Evolutionary conservation across 2,329 filamentous ascomycete genomes (phyloP).

Genomic region (Epichloe glyceriae): DNA sequence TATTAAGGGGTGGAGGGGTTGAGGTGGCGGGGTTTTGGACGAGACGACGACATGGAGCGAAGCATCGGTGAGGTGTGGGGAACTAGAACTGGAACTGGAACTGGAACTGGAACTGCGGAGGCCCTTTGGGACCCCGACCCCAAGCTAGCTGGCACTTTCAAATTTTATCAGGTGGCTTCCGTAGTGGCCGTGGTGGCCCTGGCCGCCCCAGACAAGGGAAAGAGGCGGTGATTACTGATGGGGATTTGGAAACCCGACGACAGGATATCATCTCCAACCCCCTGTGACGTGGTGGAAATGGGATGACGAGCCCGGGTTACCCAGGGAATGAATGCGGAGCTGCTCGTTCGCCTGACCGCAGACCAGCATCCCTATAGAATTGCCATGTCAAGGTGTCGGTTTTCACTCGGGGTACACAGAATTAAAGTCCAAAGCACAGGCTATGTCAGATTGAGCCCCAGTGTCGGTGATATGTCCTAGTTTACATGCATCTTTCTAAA

Average conservation of each 20-base stretch:
- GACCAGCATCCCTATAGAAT: too few relatives aligned
- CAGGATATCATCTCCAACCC: background rate
- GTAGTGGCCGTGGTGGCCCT: background rate
- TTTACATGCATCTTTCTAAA: slow-evolving; percentile 2
- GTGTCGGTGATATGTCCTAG: slow-evolving; percentile 1
- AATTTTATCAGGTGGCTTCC: too few relatives aligned
- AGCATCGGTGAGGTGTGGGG: slow-evolving; percentile 16
- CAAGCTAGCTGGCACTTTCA: too few relatives aligned
- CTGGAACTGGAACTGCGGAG: too few relatives aligned
- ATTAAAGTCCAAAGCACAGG: background rate
- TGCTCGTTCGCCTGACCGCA: too few relatives aligned
- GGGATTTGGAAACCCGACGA: background rate
- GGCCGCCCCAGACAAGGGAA: background rate
- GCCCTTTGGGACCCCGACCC: too few relatives aligned
- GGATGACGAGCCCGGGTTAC: too few relatives aligned
- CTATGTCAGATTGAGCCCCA: background rate
- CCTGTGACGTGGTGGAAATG: background rate
- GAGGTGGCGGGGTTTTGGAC: slow-evolving; percentile 16
- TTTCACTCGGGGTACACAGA: background rate
- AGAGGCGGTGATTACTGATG: slow-evolving; percentile 2
- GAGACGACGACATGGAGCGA: slow-evolving; percentile 4
- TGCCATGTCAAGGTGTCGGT: too few relatives aligned
- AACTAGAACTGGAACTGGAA: slow-evolving; percentile 6
- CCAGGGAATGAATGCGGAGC: too few relatives aligned
- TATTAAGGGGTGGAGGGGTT: slow-evolving; percentile 11